Conservation (phyloP, 129 eudicot genomes). For the Cynara cardunculus region DNA sequence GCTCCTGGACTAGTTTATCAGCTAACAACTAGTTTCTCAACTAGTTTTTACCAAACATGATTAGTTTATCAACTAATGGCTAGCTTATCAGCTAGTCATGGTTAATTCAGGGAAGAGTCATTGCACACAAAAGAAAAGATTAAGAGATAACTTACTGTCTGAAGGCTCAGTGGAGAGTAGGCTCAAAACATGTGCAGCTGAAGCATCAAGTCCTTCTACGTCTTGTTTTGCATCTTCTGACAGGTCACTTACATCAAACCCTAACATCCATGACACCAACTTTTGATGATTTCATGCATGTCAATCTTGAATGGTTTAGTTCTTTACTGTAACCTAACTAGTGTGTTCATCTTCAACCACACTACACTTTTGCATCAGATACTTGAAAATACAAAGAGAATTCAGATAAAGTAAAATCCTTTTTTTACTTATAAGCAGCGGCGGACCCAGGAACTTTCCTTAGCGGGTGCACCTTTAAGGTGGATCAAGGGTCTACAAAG, state of each 20-base stretch:
- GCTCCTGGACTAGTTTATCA: too few relatives aligned
- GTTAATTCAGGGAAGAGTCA: background rate
- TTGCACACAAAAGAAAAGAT: background rate
- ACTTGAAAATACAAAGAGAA: slow-evolving; percentile 4
- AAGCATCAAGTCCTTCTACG: slow-evolving; percentile 70
- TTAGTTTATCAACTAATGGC: background rate
- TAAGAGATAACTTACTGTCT: slow-evolving; percentile 38
- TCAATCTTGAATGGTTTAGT: slow-evolving; percentile 9
- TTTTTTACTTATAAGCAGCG: background rate
- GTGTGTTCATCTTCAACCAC: background rate
- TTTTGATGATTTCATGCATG: slow-evolving; percentile 7
- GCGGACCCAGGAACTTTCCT: background rate
- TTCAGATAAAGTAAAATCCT: background rate
- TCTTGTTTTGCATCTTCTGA: slow-evolving; percentile 71
- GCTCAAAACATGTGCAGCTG: slow-evolving; percentile 76
- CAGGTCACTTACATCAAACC: slow-evolving; percentile 78
- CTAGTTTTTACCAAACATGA: background rate
- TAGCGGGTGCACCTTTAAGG: too few relatives aligned
- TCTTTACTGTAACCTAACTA: background rate
- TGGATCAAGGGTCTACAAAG: too few relatives aligned
- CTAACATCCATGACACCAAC: slow-evolving; percentile 25
- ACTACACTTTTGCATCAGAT: background rate
- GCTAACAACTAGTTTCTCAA: too few relatives aligned
- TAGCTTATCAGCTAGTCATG: background rate
- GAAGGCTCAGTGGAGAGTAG: slow-evolving; percentile 67